Evolutionary conservation across 2,329 filamentous ascomycete species (phyloP), one percentile per base, ranked within the genome.

Genomic region (Sporothrix inflata): DNA sequence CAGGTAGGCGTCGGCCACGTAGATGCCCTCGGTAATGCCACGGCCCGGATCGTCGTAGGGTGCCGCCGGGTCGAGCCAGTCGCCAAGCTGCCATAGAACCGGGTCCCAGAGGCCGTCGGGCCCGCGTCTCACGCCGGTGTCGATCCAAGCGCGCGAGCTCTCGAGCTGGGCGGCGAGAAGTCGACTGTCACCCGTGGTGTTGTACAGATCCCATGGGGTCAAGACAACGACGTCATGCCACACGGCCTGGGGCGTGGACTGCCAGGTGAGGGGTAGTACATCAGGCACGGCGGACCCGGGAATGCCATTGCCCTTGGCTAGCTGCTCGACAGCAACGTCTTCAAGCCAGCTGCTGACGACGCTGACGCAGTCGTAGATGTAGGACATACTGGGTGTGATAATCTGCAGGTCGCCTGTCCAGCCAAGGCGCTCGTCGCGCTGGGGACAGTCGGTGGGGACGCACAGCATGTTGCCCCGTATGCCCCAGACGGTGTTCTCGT

Each of bases 401-500:
- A 83, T 81, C 49, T 84, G 84, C 5, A 82, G 79, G 74, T 88
- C 84, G 19, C 87, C 84, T 0, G 84, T 86, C 87, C 87, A 87
- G 27, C 85, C 84, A 4, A 88, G 77, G 0, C 86, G 81, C 77
- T 89, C 86, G 71, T 89, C 86, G 1, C 86, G 81, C 74, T 88
- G 85, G 0, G 87, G 86, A 74, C 86, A 88, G 75, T 90, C 88
- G 0, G 87, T 90, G 0, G 87, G 87, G 0, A 90, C 78, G 0
- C 82, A 84, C 3, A 89, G 75, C 74, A 90, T 89, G 75, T 90
- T 90, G 0, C 87, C 87, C 45, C 83, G 82, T 84, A 89, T 88
- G 4, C 83, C 83, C 88, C 88, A 89, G 45, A 81, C 76, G 0
- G 86, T 82, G 70, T 90, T 90, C 1, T 81, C 70, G 74, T 89